Evolutionary conservation across 2,329 filamentous ascomycete species (phyloP).

Genomic region (Botrytis byssoidea): DNA sequence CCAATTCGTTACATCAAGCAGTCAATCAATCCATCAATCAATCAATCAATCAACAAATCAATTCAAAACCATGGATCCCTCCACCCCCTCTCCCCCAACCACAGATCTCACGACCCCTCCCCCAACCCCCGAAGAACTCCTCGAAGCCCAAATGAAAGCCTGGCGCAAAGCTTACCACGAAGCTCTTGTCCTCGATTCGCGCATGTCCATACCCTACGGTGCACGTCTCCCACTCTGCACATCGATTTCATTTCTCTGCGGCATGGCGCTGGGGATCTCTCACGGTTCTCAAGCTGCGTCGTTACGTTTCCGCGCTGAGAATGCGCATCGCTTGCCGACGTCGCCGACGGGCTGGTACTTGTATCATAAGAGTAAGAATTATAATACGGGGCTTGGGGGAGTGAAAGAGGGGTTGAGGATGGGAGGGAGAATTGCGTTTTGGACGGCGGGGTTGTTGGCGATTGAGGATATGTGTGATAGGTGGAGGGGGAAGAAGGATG

Average conservation of each 20-base stretch:
- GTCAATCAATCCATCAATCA: not conserved
- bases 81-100: not conserved
- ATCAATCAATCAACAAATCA: not conserved
- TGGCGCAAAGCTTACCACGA: not conserved
- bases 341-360: slow-evolving; percentile 89
- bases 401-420: slow-evolving; percentile 76
- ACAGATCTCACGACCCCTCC: not conserved
- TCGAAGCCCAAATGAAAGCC: not conserved
- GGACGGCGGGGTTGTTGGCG: slow-evolving; percentile 73
- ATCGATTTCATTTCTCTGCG: slow-evolving; percentile 62
- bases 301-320: slow-evolving; percentile 88
- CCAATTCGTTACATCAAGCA: not conserved
- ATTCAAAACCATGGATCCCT: slow-evolving; percentile 2
- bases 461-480: slow-evolving; percentile 85
- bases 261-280: slow-evolving; percentile 66
- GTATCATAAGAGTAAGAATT: slow-evolving; percentile 99
- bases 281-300: slow-evolving; percentile 73
- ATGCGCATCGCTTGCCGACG: slow-evolving; percentile 87
- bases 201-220: slow-evolving; percentile 62
- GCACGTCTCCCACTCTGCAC: slow-evolving; percentile 66
- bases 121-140: not conserved
- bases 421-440: slow-evolving; percentile 67
- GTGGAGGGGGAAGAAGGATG: slow-evolving; percentile 67
- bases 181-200: slow-evolving; percentile 28
- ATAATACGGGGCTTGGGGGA: slow-evolving; percentile 75